Base-by-base conservation (phyloP, 2,329 filamentous ascomycete species). In the Colletotrichum zoysiae region DNA sequence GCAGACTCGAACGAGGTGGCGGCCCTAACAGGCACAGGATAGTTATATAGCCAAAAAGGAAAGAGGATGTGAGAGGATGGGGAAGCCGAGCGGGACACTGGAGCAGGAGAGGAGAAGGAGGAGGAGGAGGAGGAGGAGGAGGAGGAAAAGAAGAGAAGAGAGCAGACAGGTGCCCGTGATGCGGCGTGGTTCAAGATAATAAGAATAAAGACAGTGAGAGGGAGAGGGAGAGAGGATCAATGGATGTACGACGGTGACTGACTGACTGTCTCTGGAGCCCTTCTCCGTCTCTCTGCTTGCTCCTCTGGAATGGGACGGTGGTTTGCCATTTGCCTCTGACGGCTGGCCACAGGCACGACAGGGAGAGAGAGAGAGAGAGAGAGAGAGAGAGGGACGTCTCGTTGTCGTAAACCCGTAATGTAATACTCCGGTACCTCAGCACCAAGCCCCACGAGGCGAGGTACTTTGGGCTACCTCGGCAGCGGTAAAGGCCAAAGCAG, bases 311-410 rank as follows among this genome's bases (percentile, higher is more conserved):
- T 71, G 69, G 23, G 60, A 69, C 40, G 53, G 65, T 59, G 26
- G 58, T 71, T 71, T 64, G 69, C 69, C 42, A 71, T 69, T 71
- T 65, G 59, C 35, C 48, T 64, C 55, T 33, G 38, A 50, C 69
- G 69, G 69, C 65, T 69, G 55, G 65, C 65, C 65, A 69, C 69
- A 71, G 69, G 65, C 65, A 71, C 69, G 69, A 69, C 69, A 71
- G 69, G 69, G 69, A 71, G 69, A 64, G 46, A 51, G 18, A 30
- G 26, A 30, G n/a, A n/a, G n/a, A n/a, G n/a, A n/a, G 69, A 71
- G 69, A 64, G 46, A 51, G 30, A 30, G 30, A 30, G 30, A 30
- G 30, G 4, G 30, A 30, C 30, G 30, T 30, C 30, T 30, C 30
- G 30, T 30, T 30, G 30, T 30, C 30, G 30, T 30, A 30, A 30